phyloP scores from a whole-genome alignment of 345 rosid species.

The Hypericum androsaemum region DNA sequence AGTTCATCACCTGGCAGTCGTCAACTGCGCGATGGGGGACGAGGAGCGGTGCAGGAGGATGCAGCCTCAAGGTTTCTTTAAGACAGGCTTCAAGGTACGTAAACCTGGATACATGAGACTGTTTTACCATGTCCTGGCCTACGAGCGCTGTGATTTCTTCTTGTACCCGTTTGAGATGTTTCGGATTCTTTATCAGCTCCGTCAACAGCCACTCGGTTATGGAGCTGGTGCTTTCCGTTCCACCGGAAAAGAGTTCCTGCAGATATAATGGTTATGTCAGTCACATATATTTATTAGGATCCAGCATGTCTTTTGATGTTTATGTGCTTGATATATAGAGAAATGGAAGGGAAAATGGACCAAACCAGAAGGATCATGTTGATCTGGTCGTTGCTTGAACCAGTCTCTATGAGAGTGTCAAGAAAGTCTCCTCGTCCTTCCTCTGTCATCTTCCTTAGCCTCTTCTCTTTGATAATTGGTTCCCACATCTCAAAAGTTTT shows the following conservation, averaged over 20 bases:
- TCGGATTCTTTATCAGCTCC: slow-evolving; percentile 8
- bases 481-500: slow-evolving; percentile 10
- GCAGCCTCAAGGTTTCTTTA: slow-evolving; percentile 15
- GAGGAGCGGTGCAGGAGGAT: slow-evolving; percentile 12
- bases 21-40: slow-evolving; percentile 8
- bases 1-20: slow-evolving; percentile 14
- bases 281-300: too few relatives aligned
- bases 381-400: slow-evolving; percentile 23
- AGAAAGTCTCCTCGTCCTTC: slow-evolving; percentile 16
- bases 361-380: slow-evolving; percentile 21
- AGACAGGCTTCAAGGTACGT: slow-evolving; percentile 9
- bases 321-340: neutral
- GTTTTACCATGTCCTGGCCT: neutral
- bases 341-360: neutral
- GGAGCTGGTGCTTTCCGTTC: slow-evolving; percentile 7
- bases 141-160: neutral
- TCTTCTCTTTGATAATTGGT: slow-evolving; percentile 14
- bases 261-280: neutral
- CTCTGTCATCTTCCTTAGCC: neutral
- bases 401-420: slow-evolving; percentile 20
- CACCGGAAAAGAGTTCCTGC: slow-evolving; percentile 9
- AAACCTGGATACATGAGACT: slow-evolving; percentile 2
- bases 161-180: neutral
- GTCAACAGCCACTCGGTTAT: slow-evolving; percentile 10
- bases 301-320: too few relatives aligned